Conservation (phyloP, 345 rosid genomes). For the Aegle marmelos region DNA sequence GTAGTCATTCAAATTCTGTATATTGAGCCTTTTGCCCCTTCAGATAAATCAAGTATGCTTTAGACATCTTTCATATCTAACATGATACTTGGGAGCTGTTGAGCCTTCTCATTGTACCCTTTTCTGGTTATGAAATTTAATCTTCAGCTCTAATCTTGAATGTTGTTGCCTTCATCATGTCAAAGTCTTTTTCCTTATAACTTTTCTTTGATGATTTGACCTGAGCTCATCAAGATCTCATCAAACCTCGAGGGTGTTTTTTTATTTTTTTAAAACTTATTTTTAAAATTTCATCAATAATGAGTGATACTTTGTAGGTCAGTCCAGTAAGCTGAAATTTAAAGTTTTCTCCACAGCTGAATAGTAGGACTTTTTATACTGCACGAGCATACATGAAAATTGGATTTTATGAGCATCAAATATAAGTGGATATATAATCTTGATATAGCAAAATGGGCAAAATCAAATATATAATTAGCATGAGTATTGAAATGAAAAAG, state of each 20-base stretch:
- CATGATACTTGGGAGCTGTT: not conserved
- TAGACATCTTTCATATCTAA: not conserved
- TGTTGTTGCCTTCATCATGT: not conserved
- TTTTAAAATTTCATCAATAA: not conserved
- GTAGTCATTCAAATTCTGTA: not conserved
- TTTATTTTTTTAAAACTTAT: too few relatives aligned
- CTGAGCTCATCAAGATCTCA: not conserved
- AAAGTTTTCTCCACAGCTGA: not conserved
- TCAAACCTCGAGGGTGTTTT: too few relatives aligned
- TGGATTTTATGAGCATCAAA: not conserved
- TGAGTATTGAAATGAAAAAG: not conserved
- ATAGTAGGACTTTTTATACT: not conserved
- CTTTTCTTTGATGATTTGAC: not conserved
- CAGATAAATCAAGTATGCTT: not conserved
- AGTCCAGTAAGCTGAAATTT: not conserved
- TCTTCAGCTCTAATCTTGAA: not conserved
- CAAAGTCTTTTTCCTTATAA: not conserved
- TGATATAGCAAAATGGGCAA: not conserved
- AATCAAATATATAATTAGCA: not conserved
- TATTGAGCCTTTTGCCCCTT: not conserved
- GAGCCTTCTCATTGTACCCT: not conserved
- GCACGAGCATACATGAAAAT: not conserved
- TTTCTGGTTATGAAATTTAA: not conserved
- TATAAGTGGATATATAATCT: not conserved
- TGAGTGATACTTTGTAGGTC: not conserved